phyloP scores from a whole-genome alignment of 345 rosid genomes.

The Moringa oleifera region DNA sequence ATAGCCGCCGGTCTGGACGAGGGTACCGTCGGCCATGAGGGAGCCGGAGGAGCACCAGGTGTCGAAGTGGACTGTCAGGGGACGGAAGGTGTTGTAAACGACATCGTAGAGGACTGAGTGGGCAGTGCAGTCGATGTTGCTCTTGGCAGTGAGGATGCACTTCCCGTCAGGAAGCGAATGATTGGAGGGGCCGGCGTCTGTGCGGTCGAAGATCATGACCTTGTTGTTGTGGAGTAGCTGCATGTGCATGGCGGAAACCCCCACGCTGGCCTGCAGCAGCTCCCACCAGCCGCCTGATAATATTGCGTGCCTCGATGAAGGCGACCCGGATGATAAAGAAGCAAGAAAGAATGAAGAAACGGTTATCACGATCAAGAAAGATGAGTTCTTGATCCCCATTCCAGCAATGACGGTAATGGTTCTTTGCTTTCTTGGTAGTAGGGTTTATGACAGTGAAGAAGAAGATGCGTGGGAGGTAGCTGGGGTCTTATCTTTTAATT shows the following conservation, averaged over 20 bases:
- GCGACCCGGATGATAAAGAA: neutral
- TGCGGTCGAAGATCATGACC: conserved; percentile 78
- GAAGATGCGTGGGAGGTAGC: too few species aligned
- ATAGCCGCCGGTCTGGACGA: conserved; percentile 79
- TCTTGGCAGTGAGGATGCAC: conserved; percentile 40
- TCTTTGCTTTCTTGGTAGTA: too few species aligned
- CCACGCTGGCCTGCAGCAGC: conserved; percentile 38
- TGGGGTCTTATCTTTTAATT: too few species aligned
- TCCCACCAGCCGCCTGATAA: conserved; percentile 25
- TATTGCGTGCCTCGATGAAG: too few species aligned
- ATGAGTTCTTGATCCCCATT: too few species aligned
- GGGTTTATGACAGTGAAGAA: too few species aligned
- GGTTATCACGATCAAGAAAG: too few species aligned
- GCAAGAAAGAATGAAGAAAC: too few species aligned
- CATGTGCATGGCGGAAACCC: conserved; percentile 92
- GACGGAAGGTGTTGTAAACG: conserved; percentile 49
- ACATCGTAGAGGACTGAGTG: conserved; percentile 68
- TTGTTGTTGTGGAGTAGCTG: conserved; percentile 59
- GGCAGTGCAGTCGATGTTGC: conserved; percentile 59
- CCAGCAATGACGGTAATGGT: too few species aligned
- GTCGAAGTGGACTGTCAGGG: conserved; percentile 57
- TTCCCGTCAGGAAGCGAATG: conserved; percentile 45
- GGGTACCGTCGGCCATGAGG: conserved; percentile 50
- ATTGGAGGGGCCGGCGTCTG: conserved; percentile 69
- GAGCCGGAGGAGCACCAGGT: conserved; percentile 92